Base-by-base conservation (phyloP, 495 filamentous ascomycete species). In the Astrothelium subdiscretum region DNA sequence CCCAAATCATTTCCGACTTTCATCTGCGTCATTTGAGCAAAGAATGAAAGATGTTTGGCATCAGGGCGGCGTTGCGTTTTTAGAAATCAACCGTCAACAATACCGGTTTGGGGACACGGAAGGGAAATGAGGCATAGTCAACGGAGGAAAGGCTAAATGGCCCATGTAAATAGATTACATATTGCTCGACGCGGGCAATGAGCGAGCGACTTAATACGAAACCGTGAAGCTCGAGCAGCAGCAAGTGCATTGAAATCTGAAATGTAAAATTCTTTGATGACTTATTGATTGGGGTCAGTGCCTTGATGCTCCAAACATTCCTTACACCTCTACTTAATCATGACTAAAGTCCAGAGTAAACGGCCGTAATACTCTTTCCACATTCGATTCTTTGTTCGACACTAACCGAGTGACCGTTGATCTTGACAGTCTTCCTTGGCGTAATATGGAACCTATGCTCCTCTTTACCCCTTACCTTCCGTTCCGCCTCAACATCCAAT, bases 311-410 rank as follows among this genome's bases (percentile, higher is more conserved):
- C 3, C 10, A 35, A 35, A 32, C 12, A 12, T 35, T 15, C 26
- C n/a, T 4, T 4, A 10, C 4, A 3, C n/a, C n/a, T n/a, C n/a
- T n/a, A n/a, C n/a, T n/a, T n/a, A n/a, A n/a, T n/a, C n/a, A n/a
- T n/a, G n/a, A 13, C 60, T 48, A 63, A 64, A 58, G 57, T 52
- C 76, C 71, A 51, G 81, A 80, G 72, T 92, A 98, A 15, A 97
- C 87, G 15, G 87, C 90, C 63, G 89, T 92, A 27, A 92, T 86
- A 61, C 83, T 82, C 61, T 88, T 81, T 27, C 94, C 94, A 74
- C 92, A 97, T 70, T 89, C 89, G 11, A 97, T 84, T 59, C 85
- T 84, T 79, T 97, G 94, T 74, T 95, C 91, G 66, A 96, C 78
- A 66, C 78, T 83, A 51, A 88, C 85, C 60, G 74, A 85, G 65